Conservation (phyloP, 345 rosid species). For the Bruguiera parviflora region DNA sequence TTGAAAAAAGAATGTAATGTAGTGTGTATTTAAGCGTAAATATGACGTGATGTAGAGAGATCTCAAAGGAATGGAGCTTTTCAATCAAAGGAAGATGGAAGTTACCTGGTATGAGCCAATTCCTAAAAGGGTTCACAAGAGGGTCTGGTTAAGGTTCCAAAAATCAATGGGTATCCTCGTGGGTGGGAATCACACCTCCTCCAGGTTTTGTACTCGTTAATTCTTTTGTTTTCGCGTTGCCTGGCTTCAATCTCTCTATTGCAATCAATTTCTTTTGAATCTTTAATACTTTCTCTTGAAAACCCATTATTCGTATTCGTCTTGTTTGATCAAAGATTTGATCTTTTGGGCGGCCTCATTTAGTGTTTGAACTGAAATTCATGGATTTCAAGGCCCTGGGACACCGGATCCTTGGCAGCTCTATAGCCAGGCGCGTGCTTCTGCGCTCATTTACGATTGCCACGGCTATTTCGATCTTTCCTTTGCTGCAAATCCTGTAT, state of each 20-base stretch:
- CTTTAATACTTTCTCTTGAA: neutral
- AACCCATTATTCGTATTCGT: neutral
- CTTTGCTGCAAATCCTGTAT: constrained; percentile 46
- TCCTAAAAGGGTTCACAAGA: neutral
- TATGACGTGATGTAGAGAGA: constrained; percentile 2
- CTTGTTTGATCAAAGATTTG: constrained; percentile 3
- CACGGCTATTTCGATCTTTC: constrained; percentile 48
- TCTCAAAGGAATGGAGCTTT: neutral
- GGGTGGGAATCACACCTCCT: constrained; percentile 99
- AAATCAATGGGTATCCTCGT: constrained; percentile 82
- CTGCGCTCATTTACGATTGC: constrained; percentile 54
- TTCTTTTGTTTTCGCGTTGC: neutral
- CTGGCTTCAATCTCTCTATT: constrained; percentile 40
- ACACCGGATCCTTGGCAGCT: constrained; percentile 41
- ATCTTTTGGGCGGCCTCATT: constrained; percentile 1
- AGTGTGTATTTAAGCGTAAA: neutral
- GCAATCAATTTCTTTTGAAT: neutral
- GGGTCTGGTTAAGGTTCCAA: constrained; percentile 45
- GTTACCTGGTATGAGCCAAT: neutral
- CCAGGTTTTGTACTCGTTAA: constrained; percentile 98
- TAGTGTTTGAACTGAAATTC: constrained; percentile 6
- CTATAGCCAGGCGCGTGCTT: constrained; percentile 56
- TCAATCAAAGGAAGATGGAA: neutral
- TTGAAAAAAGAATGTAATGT: neutral
- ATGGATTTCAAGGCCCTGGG: constrained; percentile 54